Evolutionary conservation across 1,284 basidiomycete genomes (phyloP), one percentile per base, ranked within the genome.

Genomic region (Fomitopsis pinicola): DNA sequence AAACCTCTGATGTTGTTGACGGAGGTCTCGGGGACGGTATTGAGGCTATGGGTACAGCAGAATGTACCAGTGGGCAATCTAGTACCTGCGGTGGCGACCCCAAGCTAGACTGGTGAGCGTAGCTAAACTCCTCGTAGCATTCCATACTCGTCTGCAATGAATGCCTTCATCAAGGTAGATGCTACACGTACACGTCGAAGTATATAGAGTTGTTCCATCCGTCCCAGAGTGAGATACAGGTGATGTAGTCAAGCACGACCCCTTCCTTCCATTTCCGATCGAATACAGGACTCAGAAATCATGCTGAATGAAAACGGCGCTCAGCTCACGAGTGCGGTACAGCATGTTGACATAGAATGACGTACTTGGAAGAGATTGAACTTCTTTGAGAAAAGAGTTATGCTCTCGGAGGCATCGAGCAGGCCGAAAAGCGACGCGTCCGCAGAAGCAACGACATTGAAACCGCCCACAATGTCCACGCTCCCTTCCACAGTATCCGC

Each of bases 1-100:
- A 83, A 0, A 78, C 80, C 1, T 79, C 81, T 0, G 80, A 83
- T 54, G 75, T 79, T 4, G 59, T 77, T 6, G 79, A 79, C 3
- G 71, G 77, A 42, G 75, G 77, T 0, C 76, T 78, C 0, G 70
- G 72, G 28, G 59, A 62, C 17, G 70, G 75, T 30, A 73, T 86
- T 26, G 78, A 83, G 63, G 80, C 86, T 28, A 67, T 68, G 1
- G 68, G 67, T 2, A 68, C 70, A 0, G 22, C 45, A 7, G 55
- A 28, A 30, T 60, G 38, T 33, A 33, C 30, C 36, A 8, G 22
- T 22, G n/a, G 38, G 4, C 10, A 19, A 22, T 14, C 48, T 17
- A 15, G 55, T 1, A 19, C 62, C 9, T 67, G 65, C 40, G 48
- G 59, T n/a, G 62, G 53, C 26, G 57, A 57, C 5, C 53, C 52